Percentiles rank a stretch among this genome's conserved stretches.
Conservation (phyloP, 2,329 filamentous ascomycete genomes). For the Samsoniella hepiali region DNA sequence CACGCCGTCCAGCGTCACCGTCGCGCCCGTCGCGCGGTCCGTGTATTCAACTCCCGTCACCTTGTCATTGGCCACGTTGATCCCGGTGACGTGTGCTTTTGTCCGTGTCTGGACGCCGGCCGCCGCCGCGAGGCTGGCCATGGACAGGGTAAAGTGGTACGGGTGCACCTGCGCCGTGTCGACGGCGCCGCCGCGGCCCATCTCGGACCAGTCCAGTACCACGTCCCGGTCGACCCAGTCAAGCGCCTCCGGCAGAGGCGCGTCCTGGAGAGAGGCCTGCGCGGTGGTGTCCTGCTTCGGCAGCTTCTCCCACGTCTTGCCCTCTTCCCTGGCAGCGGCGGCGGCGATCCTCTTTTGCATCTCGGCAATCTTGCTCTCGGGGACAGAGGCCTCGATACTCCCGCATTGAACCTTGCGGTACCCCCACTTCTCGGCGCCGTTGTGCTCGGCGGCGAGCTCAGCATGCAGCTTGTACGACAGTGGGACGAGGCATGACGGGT, state of each 20-base stretch:
- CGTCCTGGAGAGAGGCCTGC: slow-evolving; percentile 50
- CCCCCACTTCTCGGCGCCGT: slow-evolving; percentile 77
- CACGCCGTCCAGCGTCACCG: slow-evolving; percentile 38
- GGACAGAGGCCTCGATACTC: slow-evolving; percentile 42
- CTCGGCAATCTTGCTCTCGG: slow-evolving; percentile 21
- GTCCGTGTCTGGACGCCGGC: slow-evolving; percentile 65
- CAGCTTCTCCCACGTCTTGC: slow-evolving; percentile 57
- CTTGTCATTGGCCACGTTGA: slow-evolving; percentile 52
- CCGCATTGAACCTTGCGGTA: slow-evolving; percentile 79
- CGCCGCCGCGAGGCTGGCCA: slow-evolving; percentile 71
- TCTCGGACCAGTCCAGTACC: slow-evolving; percentile 70
- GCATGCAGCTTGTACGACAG: slow-evolving; percentile 81
- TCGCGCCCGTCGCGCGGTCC: slow-evolving; percentile 43
- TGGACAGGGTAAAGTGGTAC: slow-evolving; percentile 80
- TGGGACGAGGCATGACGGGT: slow-evolving; percentile 78
- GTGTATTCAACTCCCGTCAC: slow-evolving; percentile 62
- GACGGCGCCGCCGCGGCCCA: slow-evolving; percentile 65
- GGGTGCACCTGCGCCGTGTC: slow-evolving; percentile 95
- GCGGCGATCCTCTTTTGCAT: background rate
- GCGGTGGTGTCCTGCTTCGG: slow-evolving; percentile 56
- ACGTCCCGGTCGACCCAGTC: slow-evolving; percentile 76
- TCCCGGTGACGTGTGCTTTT: slow-evolving; percentile 63
- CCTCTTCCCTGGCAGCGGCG: slow-evolving; percentile 22
- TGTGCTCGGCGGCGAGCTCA: slow-evolving; percentile 79
- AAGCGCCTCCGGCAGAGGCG: slow-evolving; percentile 69